These are phyloP conservation scores for Talaromyces sp. DNA, from an alignment of 2,329 filamentous ascomycete genomes.

Conservation along the genomic window DNA sequence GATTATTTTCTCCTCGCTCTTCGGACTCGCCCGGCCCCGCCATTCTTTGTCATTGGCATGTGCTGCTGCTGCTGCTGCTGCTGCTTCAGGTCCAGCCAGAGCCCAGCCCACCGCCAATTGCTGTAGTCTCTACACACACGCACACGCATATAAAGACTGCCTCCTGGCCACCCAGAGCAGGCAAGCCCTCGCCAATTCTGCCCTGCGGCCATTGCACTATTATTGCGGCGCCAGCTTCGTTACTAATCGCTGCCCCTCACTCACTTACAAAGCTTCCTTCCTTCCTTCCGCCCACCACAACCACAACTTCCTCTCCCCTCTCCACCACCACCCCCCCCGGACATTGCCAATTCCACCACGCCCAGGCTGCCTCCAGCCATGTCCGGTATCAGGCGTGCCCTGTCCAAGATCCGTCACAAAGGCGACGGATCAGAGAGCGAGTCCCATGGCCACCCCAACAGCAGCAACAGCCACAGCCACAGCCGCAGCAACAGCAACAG, in stretches of 20 bases:
- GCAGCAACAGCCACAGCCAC: conserved; percentile 16
- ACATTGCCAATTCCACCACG: neutral
- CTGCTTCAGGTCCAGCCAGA: neutral
- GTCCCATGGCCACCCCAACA: conserved; percentile 4
- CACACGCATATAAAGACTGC: neutral
- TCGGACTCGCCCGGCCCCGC: neutral
- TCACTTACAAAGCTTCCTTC: conserved; percentile 2
- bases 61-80: neutral
- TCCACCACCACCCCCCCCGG: neutral
- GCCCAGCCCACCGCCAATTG: neutral
- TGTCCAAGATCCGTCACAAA: conserved; percentile 36
- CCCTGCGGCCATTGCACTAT: neutral
- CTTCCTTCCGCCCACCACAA: neutral
- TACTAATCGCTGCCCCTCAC: conserved; percentile 8
- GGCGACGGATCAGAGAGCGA: conserved; percentile 18
- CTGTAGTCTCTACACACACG: neutral
- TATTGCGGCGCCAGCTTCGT: neutral
- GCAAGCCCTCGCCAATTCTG: neutral
- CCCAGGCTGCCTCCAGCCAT: conserved; percentile 16
- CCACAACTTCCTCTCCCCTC: neutral
- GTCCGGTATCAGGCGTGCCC: conserved; percentile 45
- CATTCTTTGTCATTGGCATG: neutral
- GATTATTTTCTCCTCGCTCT: no score
- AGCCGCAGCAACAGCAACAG: conserved; percentile 7
- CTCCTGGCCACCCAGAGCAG: neutral